Conservation (phyloP, 306 rosid species). For the Glycine latifolia region DNA sequence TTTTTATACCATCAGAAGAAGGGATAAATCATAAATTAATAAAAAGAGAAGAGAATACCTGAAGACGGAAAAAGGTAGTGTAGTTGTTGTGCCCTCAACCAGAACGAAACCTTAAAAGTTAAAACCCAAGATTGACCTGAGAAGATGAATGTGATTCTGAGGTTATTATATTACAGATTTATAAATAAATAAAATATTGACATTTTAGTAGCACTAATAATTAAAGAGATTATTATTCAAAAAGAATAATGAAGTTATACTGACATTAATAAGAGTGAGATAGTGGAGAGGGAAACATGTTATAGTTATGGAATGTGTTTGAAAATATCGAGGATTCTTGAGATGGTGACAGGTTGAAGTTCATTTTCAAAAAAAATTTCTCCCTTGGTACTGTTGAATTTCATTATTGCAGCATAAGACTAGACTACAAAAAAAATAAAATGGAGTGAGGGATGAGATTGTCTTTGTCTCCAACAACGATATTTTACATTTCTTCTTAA, state of each 20-base stretch:
- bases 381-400: not conserved
- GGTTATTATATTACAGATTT: not conserved
- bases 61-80: conserved; percentile 40
- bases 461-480: conserved; percentile 4
- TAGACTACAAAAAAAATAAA: not conserved
- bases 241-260: not conserved
- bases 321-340: conserved; percentile 28
- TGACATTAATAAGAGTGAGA: not conserved
- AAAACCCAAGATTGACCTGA: conserved; percentile 24
- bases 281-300: not conserved
- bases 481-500: not conserved
- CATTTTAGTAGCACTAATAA: not conserved
- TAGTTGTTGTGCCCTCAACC: not conserved
- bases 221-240: not conserved
- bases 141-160: conserved; percentile 39
- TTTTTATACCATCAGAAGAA: not conserved
- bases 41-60: conserved; percentile 48
- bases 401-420: conserved; percentile 12
- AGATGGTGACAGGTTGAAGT: conserved; percentile 9
- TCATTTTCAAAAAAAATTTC: not conserved
- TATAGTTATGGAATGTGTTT: conserved; percentile 20
- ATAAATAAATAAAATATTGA: not conserved
- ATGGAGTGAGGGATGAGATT: not conserved
- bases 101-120: conserved; percentile 38
- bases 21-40: not conserved